Evolutionary conservation across 345 rosid species (phyloP), one percentile per base, ranked within the genome.

Genomic region (Eucalyptus coolabah): DNA sequence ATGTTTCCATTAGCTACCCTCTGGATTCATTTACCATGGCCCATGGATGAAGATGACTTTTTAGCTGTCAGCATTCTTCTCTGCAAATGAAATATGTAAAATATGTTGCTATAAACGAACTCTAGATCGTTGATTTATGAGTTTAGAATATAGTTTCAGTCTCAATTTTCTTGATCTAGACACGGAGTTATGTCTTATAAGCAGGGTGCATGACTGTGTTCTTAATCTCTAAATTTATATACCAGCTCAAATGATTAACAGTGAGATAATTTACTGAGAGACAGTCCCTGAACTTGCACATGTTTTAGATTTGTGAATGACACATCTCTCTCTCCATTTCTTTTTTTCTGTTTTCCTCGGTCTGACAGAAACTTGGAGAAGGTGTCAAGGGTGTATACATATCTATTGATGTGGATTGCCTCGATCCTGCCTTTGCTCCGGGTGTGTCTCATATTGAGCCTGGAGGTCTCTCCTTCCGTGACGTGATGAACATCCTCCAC

Each of bases 371-470:
- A 96, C 94, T 98, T 44, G 99, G 99, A 63, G 98, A 96, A 92
- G 99, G 99, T 81, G 98, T 94, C 90, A 97, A 96, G 89, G 99
- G 99, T 8, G 99, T 98, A 37, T 97, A 98, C 89, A 92, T 98
- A 86, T 98, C 99, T 2, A 87, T 98, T 15, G 99, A 98, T 50
- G 97, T 98, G 91, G 99, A 98, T 93, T 95, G 99, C 92, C 98
- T 98, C 6, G 99, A 98, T 91, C 99, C 99, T 8, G 99, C 99
- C 37, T 98, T 98, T 89, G 99, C 99, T 63, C 99, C 99, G 1
- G 99, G 99, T 23, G 99, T 98, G 89, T 98, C 99, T 15, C 99
- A 98, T 92, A 96, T 98, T 8, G 99, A 98, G 92, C 99, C 99
- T 10, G 99, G 99, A 44, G 99, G 99, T 83, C 99, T 98, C 88